Conservation (phyloP, 495 filamentous ascomycete genomes). For the Amphirosellinia nigrospora region DNA sequence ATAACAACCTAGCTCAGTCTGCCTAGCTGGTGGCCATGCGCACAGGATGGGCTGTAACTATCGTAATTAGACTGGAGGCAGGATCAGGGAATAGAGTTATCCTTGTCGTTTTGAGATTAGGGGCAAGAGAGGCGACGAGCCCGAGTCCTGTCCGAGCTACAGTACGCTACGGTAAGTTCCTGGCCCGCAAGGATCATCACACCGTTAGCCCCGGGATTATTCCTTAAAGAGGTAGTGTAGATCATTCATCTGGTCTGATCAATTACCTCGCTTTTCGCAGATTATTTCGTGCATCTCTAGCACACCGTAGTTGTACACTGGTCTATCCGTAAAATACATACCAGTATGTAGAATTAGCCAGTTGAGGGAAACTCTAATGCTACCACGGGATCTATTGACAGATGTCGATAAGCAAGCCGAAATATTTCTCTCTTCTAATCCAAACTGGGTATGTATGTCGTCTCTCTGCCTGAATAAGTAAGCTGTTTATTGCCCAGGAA, state of each 20-base stretch:
- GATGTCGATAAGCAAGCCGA: not conserved
- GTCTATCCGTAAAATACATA: too few species aligned
- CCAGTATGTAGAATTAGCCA: not conserved
- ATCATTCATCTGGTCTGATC: too few species aligned
- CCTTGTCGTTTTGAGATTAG: slow-evolving; percentile 20
- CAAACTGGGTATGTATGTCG: not conserved
- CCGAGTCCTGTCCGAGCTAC: not conserved
- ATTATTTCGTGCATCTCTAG: not conserved
- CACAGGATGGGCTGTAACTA: not conserved
- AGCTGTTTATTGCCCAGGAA: not conserved
- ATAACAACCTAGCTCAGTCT: slow-evolving; percentile 3
- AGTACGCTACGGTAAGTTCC: not conserved
- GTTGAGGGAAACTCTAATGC: not conserved
- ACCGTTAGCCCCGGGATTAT: not conserved
- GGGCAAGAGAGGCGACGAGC: not conserved
- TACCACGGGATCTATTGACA: not conserved
- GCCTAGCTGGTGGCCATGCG: too few species aligned
- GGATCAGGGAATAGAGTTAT: slow-evolving; percentile 1
- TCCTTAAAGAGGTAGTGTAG: not conserved
- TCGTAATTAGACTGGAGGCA: not conserved
- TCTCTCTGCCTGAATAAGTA: too few species aligned
- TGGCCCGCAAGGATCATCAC: not conserved
- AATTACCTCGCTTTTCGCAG: not conserved
- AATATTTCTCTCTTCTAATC: not conserved
- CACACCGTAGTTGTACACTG: not conserved